These are phyloP conservation scores for Plasmopara muralis DNA, from an alignment of 352 stramenopile species.

Conservation along the genomic window DNA sequence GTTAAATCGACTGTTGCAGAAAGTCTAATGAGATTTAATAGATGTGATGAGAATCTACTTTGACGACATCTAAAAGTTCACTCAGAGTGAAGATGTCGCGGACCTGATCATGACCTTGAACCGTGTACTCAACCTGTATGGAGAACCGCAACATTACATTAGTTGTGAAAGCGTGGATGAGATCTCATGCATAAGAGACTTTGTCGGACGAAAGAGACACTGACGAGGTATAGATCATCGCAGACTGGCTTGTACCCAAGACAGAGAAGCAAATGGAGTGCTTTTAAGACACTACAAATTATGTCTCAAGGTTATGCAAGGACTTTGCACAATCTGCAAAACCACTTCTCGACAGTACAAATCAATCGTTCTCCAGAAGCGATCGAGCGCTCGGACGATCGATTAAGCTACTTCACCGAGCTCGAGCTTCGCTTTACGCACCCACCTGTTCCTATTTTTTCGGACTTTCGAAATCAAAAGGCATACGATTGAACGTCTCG, in stretches of 20 bases:
- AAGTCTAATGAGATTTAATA: neutral
- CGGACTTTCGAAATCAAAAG: no score
- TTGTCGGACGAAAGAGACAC: slow-evolving; percentile 3
- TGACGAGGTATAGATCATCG: slow-evolving; percentile 6
- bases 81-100: neutral
- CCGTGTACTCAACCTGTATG: neutral
- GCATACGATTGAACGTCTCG: no score
- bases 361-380: no score
- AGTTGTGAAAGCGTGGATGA: slow-evolving; percentile 3
- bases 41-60: slow-evolving; percentile 9
- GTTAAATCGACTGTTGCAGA: slow-evolving; percentile 1
- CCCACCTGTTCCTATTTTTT: no score
- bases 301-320: no score
- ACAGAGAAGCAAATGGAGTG: slow-evolving; percentile 6
- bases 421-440: no score
- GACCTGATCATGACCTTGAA: neutral
- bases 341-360: no score
- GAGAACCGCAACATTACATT: slow-evolving; percentile 1
- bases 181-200: slow-evolving; percentile 6
- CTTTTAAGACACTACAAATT: neutral
- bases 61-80: slow-evolving; percentile 4
- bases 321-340: no score
- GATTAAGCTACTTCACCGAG: no score
- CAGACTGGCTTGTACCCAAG: neutral
- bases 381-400: no score